Base-by-base conservation (phyloP, 2,329 filamentous ascomycete genomes). In the Nothomitra cinnamomea region DNA sequence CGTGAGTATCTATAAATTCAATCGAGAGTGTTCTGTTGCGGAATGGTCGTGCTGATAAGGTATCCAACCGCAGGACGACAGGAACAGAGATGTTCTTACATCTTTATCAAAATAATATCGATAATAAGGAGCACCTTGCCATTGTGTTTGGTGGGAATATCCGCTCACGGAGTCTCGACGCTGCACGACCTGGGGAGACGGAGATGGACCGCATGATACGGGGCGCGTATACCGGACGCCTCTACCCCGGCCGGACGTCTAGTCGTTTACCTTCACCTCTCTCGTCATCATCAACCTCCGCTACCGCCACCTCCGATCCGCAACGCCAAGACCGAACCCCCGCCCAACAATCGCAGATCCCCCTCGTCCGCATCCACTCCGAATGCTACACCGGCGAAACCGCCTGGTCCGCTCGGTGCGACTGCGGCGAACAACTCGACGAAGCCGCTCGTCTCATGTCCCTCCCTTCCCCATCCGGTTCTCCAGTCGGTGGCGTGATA, bases 351-450 rank as follows among this genome's bases (percentile, higher is more conserved):
- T 60, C 64, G 2, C 64, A 67, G 12, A 68, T 83, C 1, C 87
- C 92, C 0, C 72, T 98, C 40, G 90, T 98, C 48, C 79, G 92
- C 55, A 98, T 98, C 64, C 92, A 98, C 67, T 94, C 87, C 2
- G 92, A 98, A 68, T 98, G 92, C 70, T 98, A 98, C 68, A 98
- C 92, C 0, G 92, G 92, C 56, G 92, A 98, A 72, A 98, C 92
- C 0, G 92, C 94, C 1, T 96, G 92, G 92, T 95, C 89, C 6
- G 90, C 92, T 36, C 82, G 92, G 25, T 98, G 92, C 70, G 92
- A 98, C 69, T 98, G 92, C 66, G 92, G 92, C 54, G 92, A 98
- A 69, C 92, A 98, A 66, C 76, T 98, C 1, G 92, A 98, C 66
- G 92, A 98, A 70, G 92, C 92, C 1, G 92, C 90, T 1, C 78